phyloP scores from a whole-genome alignment of 306 rosid genomes.

The Cyclanthera cordifolia region DNA sequence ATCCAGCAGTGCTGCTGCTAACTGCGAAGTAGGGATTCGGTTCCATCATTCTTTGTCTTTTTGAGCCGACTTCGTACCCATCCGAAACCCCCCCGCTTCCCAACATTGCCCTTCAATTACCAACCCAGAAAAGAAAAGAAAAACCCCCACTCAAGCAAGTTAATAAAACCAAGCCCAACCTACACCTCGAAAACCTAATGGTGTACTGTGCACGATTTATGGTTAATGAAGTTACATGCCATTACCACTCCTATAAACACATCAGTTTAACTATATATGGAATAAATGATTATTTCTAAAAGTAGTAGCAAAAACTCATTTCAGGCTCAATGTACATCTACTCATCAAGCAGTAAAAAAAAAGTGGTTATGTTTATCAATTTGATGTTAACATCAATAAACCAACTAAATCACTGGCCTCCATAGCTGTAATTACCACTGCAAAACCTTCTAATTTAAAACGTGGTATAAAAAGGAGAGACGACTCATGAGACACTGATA shows the following conservation, averaged over 20 bases:
- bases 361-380: too few relatives aligned
- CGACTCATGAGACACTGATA: too few relatives aligned
- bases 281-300: not conserved
- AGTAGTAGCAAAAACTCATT: not conserved
- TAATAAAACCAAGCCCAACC: conserved; percentile 96
- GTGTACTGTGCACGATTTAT: conserved; percentile 7
- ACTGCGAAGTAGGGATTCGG: conserved; percentile 99
- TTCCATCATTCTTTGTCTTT: conserved; percentile 99
- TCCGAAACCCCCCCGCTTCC: conserved; percentile 99
- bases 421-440: too few relatives aligned
- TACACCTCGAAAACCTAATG: conserved; percentile 52
- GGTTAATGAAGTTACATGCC: conserved; percentile 26
- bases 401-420: conserved; percentile 4
- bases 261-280: not conserved
- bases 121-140: conserved; percentile 52
- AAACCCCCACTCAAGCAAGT: conserved; percentile 93
- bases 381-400: not conserved
- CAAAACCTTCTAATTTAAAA: too few relatives aligned
- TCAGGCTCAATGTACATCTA: not conserved
- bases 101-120: conserved; percentile 98
- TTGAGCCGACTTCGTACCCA: conserved; percentile 99
- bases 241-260: conserved; percentile 8
- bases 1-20: conserved; percentile 63
- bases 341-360: conserved; percentile 1
- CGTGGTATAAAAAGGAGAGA: too few relatives aligned